Conservation (phyloP, 2,329 filamentous ascomycete genomes). For the Colletotrichum lentis region DNA sequence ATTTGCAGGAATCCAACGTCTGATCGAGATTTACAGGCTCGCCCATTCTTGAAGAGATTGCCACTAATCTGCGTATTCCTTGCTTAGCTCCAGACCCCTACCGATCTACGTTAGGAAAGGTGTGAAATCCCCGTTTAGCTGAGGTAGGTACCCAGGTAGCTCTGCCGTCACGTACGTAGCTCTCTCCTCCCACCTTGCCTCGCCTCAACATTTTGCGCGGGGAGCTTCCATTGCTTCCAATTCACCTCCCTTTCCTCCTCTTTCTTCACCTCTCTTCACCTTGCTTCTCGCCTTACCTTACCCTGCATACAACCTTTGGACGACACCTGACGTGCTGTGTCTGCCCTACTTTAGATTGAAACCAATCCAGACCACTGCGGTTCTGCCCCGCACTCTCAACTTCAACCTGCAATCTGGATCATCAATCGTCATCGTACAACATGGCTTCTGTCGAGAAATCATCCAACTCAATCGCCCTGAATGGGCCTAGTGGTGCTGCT, state of each 20-base stretch:
- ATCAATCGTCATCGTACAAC: slow-evolving; percentile 16
- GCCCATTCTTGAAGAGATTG: slow-evolving; percentile 34
- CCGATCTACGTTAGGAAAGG: slow-evolving; percentile 35
- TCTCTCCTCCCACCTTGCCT: slow-evolving; percentile 11
- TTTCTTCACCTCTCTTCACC: neutral
- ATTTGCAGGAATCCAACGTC: slow-evolving; percentile 16
- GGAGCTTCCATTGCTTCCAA: slow-evolving; percentile 19
- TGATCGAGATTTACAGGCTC: slow-evolving; percentile 24
- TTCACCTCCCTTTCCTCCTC: slow-evolving; percentile 9
- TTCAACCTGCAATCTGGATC: neutral
- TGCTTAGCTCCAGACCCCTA: slow-evolving; percentile 36
- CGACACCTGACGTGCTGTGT: slow-evolving; percentile 24
- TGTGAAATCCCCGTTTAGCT: slow-evolving; percentile 23
- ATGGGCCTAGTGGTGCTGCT: slow-evolving; percentile 51
- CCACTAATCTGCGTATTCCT: slow-evolving; percentile 35
- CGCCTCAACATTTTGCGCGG: slow-evolving; percentile 33
- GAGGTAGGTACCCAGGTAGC: slow-evolving; percentile 18
- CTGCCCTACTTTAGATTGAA: slow-evolving; percentile 21
- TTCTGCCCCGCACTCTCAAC: slow-evolving; percentile 22
- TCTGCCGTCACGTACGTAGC: slow-evolving; percentile 16
- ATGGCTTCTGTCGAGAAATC: slow-evolving; percentile 47
- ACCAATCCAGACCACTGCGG: slow-evolving; percentile 4
- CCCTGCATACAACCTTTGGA: slow-evolving; percentile 2
- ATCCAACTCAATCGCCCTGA: slow-evolving; percentile 54
- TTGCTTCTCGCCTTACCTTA: slow-evolving; percentile 13